Evolutionary conservation across 2,329 filamentous ascomycete species (phyloP).

Genomic region (Exophiala sideris): DNA sequence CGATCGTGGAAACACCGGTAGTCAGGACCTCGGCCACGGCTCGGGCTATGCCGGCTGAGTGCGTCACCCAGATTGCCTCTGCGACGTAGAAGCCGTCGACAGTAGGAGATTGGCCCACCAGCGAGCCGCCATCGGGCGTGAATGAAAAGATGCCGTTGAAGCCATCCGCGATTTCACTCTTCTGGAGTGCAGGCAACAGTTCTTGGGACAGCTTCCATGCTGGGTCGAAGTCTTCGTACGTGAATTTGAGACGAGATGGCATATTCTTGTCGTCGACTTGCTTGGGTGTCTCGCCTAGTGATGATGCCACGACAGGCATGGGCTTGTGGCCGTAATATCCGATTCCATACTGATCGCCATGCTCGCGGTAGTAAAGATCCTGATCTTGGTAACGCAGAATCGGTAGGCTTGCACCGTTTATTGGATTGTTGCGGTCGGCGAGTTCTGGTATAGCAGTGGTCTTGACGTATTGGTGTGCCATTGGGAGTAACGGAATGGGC

Average conservation of each 20-base stretch:
- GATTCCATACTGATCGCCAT: slow-evolving; percentile 61
- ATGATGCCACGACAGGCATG: slow-evolving; percentile 57
- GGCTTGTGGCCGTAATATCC: slow-evolving; percentile 63
- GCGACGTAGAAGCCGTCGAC: slow-evolving; percentile 63
- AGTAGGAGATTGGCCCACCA: slow-evolving; percentile 57
- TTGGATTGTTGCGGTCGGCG: slow-evolving; percentile 40
- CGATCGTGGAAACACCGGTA: slow-evolving; percentile 53
- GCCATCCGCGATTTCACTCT: slow-evolving; percentile 54
- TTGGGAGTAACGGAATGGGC: slow-evolving; percentile 56
- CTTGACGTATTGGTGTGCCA: slow-evolving; percentile 64
- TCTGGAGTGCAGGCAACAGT: slow-evolving; percentile 52
- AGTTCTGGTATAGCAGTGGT: slow-evolving; percentile 53
- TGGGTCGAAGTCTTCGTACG: slow-evolving; percentile 57
- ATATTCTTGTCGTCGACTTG: slow-evolving; percentile 58
- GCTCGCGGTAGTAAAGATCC: slow-evolving; percentile 63
- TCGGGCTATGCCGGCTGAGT: slow-evolving; percentile 61
- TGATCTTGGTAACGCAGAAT: slow-evolving; percentile 63
- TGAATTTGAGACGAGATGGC: slow-evolving; percentile 62
- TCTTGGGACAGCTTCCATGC: slow-evolving; percentile 58
- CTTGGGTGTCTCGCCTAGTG: slow-evolving; percentile 52
- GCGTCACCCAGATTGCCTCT: slow-evolving; percentile 65
- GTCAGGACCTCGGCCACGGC: slow-evolving; percentile 60
- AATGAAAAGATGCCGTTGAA: slow-evolving; percentile 68
- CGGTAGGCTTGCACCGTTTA: slow-evolving; percentile 53
- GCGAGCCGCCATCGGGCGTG: slow-evolving; percentile 60